A percentile compares a stretch with the other conserved stretches of the same genome.
phyloP scores from a whole-genome alignment of 371 early-diverging fungal genomes.

The Zychaea mexicana region DNA sequence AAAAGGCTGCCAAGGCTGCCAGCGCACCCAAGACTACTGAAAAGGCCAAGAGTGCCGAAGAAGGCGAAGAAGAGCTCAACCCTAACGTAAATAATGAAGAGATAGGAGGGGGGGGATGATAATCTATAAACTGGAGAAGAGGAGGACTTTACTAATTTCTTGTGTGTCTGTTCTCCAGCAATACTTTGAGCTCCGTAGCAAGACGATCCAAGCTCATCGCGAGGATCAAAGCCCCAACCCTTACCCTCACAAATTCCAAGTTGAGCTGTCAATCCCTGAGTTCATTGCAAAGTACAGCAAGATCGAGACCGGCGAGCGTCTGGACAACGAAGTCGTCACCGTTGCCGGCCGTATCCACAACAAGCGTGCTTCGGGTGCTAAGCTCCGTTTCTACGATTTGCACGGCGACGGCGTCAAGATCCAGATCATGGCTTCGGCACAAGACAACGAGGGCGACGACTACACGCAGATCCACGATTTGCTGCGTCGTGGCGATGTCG shows the following conservation, averaged over 20 bases:
- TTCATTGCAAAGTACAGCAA: constrained; percentile 84
- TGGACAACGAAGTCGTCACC: constrained; percentile 69
- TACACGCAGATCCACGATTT: constrained; percentile 81
- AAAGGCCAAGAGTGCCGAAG: constrained; percentile 66
- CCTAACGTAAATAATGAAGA: constrained; percentile 68
- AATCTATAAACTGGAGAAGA: not conserved
- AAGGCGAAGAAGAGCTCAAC: constrained; percentile 81
- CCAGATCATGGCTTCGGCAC: constrained; percentile 91
- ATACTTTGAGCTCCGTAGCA: constrained; percentile 97
- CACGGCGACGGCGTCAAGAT: constrained; percentile 94
- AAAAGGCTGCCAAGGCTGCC: constrained; percentile 73
- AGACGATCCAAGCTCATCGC: constrained; percentile 81
- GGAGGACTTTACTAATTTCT: too few relatives aligned
- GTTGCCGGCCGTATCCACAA: constrained; percentile 91
- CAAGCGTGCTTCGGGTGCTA: constrained; percentile 87
- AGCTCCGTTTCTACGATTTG: constrained; percentile 95
- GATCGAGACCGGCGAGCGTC: constrained; percentile 74
- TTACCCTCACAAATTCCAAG: constrained; percentile 98
- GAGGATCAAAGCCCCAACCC: constrained; percentile 80
- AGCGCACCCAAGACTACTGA: constrained; percentile 60
- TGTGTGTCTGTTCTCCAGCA: constrained; percentile 50
- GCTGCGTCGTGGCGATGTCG: constrained; percentile 97
- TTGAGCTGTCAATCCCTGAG: constrained; percentile 79
- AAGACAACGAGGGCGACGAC: constrained; percentile 75
- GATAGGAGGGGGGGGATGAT: not conserved